Base-by-base conservation (phyloP, 2,329 filamentous ascomycete genomes). In the Monosporascus sp. region DNA sequence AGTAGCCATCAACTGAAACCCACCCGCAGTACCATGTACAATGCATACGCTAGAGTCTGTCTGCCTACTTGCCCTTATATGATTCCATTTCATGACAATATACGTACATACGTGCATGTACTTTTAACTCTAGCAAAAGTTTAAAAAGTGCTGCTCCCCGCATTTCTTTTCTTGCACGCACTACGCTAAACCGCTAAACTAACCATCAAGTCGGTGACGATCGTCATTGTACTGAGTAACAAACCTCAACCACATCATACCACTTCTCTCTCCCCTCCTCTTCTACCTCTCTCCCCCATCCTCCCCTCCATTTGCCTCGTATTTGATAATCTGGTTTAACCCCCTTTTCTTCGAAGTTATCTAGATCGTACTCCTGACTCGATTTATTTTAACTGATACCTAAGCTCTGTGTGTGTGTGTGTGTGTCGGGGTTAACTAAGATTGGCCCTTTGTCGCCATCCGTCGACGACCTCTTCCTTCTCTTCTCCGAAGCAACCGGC, bases 101-200 rank as follows among this genome's bases (percentile, higher is more conserved):
- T 17, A 18, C 6, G 3, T 22, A 42, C 39, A 42, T 42, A 22
- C 24, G 24, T 25, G 24, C 39, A 24, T 42, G 39, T 42, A 24
- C 5, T 20, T 20, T 11, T 39, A 17, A 17, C 37, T 34, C 31
- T 38, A 48, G 17, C 37, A 36, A 48, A 37, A 22, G 25, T 48
- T 20, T 38, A 47, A 48, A 4, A 45, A 52, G 50, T 53, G 45
- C 54, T 54, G 51, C 57, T 59, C 59, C 59, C 59, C 59, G 59
- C 59, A 60, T 59, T 60, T 24, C 4, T 34, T 55, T 42, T 24
- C 18, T 20, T 20, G 39, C 22, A 20, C 54, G 50, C 45, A 46
- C 56, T 50, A n/a, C 20, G 24, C n/a, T 46, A 22, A 17, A 27
- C 14, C 17, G 22, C 24, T 27, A n/a, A 27, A 6, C 6, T 18